A percentile compares a stretch with the other conserved stretches of the same genome.
Evolutionary conservation across 768 basidiomycete genomes (phyloP).

Genomic region (Asterophora parasitica): DNA sequence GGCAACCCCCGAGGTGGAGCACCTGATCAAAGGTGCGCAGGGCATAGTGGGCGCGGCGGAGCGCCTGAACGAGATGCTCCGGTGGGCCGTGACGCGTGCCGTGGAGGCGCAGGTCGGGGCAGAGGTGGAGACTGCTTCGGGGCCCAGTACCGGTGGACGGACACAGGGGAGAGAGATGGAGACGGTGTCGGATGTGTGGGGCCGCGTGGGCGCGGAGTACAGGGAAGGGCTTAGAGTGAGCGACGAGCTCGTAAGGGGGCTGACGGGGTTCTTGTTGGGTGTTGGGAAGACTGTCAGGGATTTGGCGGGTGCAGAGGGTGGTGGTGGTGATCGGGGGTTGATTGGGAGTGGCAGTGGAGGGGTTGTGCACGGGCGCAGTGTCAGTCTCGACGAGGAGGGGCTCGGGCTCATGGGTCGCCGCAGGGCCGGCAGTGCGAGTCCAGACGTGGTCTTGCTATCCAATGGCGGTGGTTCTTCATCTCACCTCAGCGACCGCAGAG

Average conservation of each 20-base stretch:
- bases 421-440: constrained; percentile 23
- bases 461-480: background rate
- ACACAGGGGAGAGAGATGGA: constrained; percentile 13
- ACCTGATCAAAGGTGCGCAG: constrained; percentile 54
- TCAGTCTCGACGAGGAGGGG: constrained; percentile 52
- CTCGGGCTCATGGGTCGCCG: constrained; percentile 25
- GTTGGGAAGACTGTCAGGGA: constrained; percentile 69
- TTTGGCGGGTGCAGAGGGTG: constrained; percentile 27
- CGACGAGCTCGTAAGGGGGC: constrained; percentile 72
- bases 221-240: constrained; percentile 66
- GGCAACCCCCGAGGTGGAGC: constrained; percentile 29
- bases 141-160: background rate
- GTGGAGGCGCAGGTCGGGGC: constrained; percentile 72
- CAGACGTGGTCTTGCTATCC: constrained; percentile 17
- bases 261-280: constrained; percentile 74
- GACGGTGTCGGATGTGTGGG: constrained; percentile 54
- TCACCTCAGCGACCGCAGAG: no score
- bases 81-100: constrained; percentile 50
- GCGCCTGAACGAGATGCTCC: constrained; percentile 57
- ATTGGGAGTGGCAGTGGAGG: no score
- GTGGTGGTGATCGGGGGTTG: constrained; percentile 1
- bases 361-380: constrained; percentile 40
- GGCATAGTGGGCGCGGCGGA: constrained; percentile 63
- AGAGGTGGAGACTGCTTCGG: constrained; percentile 55
- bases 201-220: constrained; percentile 63